Conservation (phyloP, 2,329 filamentous ascomycete species). For the Cladosporium colombiae region DNA sequence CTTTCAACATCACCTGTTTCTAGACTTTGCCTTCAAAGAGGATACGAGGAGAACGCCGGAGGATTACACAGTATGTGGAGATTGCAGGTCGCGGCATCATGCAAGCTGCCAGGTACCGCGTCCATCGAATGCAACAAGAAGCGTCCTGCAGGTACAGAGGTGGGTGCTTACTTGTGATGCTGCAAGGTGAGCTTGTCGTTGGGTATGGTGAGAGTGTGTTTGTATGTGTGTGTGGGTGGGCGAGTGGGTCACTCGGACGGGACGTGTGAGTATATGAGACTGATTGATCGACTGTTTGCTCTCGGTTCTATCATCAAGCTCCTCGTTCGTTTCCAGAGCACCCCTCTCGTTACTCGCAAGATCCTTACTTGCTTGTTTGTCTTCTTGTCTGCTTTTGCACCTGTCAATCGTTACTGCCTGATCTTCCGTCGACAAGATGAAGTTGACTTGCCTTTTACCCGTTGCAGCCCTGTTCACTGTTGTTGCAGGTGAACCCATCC, state of each 20-base stretch:
- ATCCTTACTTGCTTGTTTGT: conserved; percentile 18
- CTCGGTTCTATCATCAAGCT: background rate
- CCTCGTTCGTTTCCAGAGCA: conserved; percentile 12
- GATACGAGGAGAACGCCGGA: conserved; percentile 7
- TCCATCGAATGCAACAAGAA: conserved; percentile 10
- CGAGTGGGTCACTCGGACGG: background rate
- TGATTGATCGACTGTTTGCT: background rate
- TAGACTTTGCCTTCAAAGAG: background rate
- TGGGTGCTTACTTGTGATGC: conserved; percentile 18
- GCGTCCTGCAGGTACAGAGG: conserved; percentile 18
- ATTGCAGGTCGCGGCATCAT: conserved; percentile 21
- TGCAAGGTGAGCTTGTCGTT: conserved; percentile 20
- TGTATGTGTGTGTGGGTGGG: conserved; percentile 4
- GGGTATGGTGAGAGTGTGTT: background rate
- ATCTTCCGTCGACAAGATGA: conserved; percentile 21
- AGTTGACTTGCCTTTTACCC: conserved; percentile 17
- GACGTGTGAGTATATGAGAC: conserved; percentile 13
- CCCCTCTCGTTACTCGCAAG: conserved; percentile 22
- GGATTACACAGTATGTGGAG: conserved; percentile 20
- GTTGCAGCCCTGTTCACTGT: conserved; percentile 21
- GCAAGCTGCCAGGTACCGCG: conserved; percentile 22
- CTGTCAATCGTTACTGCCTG: conserved; percentile 17
- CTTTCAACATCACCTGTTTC: conserved; percentile 1
- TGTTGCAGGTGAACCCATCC: conserved; percentile 20
- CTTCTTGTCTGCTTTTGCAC: conserved; percentile 5